Evolutionary conservation across 2,329 filamentous ascomycete species (phyloP), one percentile per base, ranked within the genome.

Genomic region (Penicillium expansum): DNA sequence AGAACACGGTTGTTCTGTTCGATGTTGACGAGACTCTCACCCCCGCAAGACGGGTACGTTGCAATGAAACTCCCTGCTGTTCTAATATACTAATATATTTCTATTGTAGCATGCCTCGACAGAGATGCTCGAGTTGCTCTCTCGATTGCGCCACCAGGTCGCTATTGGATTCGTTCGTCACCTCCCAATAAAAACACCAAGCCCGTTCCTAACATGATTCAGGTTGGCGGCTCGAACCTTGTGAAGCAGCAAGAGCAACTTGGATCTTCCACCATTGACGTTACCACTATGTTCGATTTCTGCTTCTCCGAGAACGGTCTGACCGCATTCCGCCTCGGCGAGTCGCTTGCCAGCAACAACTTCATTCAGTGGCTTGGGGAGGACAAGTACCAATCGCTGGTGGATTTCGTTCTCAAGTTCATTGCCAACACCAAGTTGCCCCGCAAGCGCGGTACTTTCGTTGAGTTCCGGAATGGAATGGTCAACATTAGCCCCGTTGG

Each of bases 251-350:
- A 97, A 77, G 94, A 97, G 77, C 93, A 97, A 80, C 85, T 97
- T 60, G 92, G 92, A 73, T 83, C 85, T 4, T 74, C 83, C 27
- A 79, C 83, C 56, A 82, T 88, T 66, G 74, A 80, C 66, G 93
- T 97, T 60, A 92, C 87, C 51, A 81, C 85, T 60, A 86, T 97
- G 69, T 99, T 99, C 81, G 94, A 99, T 82, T 99, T 91, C 80
- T 94, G 89, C 84, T 99, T 99, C 80, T 82, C 92, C 57, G 94
- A 99, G 81, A 99, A 99, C 79, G 94, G 94, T 11, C 85, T 99
- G 66, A 95, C 90, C 1, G 94, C 93, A 42, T 96, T 84, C 82
- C 91, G 92, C 71, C 79, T 92, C 70, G 94, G 93, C 68, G 77
- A 87, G 73, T 82, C 84, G 54, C 85, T 97, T 56, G 81, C 87